Evolutionary conservation across 2,329 filamentous ascomycete genomes (phyloP).

Genomic region (Zelopaecilomyces penicillatus): DNA sequence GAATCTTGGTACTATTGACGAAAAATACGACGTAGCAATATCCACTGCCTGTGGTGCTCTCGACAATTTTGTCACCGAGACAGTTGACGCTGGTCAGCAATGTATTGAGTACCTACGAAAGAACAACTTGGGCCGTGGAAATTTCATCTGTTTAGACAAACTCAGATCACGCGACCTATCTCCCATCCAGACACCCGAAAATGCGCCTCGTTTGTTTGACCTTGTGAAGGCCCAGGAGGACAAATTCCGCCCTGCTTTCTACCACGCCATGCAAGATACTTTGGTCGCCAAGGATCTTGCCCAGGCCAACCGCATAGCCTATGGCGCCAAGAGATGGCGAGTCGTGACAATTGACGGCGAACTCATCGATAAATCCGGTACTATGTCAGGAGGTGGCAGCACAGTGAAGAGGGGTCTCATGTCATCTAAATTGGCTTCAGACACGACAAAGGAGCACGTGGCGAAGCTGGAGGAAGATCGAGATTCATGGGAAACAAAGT

Average conservation of each 20-base stretch:
- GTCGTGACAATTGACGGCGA: conserved; percentile 94
- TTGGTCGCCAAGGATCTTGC: conserved; percentile 84
- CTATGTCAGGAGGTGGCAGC: conserved; percentile 94
- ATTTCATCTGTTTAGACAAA: conserved; percentile 93
- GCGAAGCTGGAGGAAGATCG: conserved; percentile 78
- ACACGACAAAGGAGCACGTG: conserved; percentile 83
- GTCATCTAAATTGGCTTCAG: conserved; percentile 90
- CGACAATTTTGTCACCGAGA: conserved; percentile 95
- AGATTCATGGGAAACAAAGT: conserved; percentile 74
- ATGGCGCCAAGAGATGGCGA: conserved; percentile 86
- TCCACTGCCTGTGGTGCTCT: conserved; percentile 88
- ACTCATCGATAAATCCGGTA: conserved; percentile 95
- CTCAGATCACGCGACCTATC: conserved; percentile 70
- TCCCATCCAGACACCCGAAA: conserved; percentile 78
- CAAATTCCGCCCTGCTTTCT: conserved; percentile 83
- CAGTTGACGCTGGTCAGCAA: conserved; percentile 90
- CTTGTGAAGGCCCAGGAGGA: conserved; percentile 83
- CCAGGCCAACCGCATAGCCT: conserved; percentile 96
- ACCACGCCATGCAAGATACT: conserved; percentile 90
- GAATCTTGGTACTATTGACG: conserved; percentile 87
- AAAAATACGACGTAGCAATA: conserved; percentile 94
- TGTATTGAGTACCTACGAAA: conserved; percentile 97
- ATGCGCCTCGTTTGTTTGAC: conserved; percentile 87
- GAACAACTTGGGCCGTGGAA: conserved; percentile 91
- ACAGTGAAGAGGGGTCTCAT: conserved; percentile 87